Percentiles rank a stretch among this genome's conserved stretches.
These are phyloP conservation scores for Bryum argenteum DNA, from an alignment of 225 moss, liverwort and hornwort genomes.

Conservation along the genomic window DNA sequence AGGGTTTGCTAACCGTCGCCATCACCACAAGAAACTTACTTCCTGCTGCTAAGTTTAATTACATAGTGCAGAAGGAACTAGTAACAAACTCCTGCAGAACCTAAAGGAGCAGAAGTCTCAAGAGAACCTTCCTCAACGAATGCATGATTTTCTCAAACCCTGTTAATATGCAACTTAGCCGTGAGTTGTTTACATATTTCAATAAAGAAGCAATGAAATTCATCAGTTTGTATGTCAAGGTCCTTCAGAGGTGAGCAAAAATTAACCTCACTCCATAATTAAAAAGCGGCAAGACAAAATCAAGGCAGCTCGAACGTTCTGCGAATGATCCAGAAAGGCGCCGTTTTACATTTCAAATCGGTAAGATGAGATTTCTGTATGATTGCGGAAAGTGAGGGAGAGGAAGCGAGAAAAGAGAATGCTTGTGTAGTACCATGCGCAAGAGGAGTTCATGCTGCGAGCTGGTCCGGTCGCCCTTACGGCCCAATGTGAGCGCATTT, in stretches of 20 bases:
- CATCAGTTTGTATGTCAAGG: background rate
- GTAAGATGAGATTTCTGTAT: background rate
- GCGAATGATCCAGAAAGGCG: background rate
- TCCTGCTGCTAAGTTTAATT: no score
- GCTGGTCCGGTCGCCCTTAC: conserved; percentile 36
- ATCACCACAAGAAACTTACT: no score
- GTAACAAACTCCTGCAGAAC: no score
- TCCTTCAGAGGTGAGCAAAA: background rate
- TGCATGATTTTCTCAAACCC: background rate
- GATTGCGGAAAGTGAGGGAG: background rate
- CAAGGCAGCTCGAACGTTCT: background rate
- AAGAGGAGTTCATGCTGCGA: conserved; percentile 43
- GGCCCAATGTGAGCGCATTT: conserved; percentile 21
- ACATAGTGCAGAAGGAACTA: no score
- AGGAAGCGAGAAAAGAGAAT: background rate
- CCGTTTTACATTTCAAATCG: background rate
- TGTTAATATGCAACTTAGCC: background rate
- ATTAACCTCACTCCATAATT: background rate
- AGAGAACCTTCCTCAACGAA: no score
- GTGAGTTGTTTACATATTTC: background rate
- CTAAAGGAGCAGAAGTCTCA: no score
- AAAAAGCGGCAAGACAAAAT: background rate
- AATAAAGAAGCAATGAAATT: background rate
- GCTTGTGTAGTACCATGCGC: conserved; percentile 39
- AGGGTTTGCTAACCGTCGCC: no score